phyloP scores from a whole-genome alignment of 202 grass and related monocot species.

The Carex arenaria region DNA sequence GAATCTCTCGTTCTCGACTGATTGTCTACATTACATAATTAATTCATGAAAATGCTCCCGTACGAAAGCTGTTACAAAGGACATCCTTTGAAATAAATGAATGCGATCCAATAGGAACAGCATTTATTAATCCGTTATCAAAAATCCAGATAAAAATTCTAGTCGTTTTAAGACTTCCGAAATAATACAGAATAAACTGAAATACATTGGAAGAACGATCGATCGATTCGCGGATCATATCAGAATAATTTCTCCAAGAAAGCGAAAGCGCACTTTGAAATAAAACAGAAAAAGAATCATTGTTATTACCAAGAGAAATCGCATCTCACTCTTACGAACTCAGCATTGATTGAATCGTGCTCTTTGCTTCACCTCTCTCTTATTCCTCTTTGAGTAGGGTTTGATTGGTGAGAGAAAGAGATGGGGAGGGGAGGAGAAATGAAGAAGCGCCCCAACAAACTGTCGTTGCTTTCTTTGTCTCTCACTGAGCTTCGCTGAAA shows the following conservation, averaged over 20 bases:
- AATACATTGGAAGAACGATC: background rate
- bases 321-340: background rate
- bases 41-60: background rate
- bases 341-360: slow-evolving; percentile 10
- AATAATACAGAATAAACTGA: background rate
- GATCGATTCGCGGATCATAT: background rate
- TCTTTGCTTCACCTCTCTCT: background rate
- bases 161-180: background rate
- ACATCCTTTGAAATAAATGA: background rate
- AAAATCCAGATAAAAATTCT: background rate
- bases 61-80: background rate
- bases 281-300: background rate
- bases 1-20: background rate
- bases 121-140: slow-evolving; percentile 20
- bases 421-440: background rate
- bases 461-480: slow-evolving; percentile 7
- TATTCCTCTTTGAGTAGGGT: background rate
- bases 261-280: background rate
- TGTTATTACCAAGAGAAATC: background rate
- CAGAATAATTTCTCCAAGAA: background rate
- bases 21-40: slow-evolving; percentile 6
- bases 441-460: background rate
- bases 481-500: slow-evolving; percentile 20
- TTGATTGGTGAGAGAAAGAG: background rate
- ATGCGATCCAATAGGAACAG: slow-evolving; percentile 1